Conservation (phyloP, 2,329 filamentous ascomycete genomes). For the Verticillium isaacii region DNA sequence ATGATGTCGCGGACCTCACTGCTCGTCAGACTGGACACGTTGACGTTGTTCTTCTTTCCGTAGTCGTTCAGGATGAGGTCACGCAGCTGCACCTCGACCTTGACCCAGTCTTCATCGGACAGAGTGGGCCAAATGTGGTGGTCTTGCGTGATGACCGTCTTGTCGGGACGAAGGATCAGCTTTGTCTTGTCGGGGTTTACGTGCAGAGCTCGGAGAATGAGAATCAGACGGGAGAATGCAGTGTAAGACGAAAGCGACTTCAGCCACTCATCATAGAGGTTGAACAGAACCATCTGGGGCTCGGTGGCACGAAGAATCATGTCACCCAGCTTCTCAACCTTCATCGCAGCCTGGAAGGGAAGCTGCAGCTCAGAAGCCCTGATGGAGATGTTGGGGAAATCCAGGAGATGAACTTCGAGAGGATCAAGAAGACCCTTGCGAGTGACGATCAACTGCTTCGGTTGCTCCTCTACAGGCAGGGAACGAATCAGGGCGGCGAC, state of each 20-base stretch:
- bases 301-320: constrained; percentile 98
- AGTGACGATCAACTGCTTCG: constrained; percentile 97
- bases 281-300: constrained; percentile 99
- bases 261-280: constrained; percentile 97
- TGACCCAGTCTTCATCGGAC: constrained; percentile 96
- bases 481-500: constrained; percentile 95
- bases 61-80: constrained; percentile 98
- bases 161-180: constrained; percentile 88
- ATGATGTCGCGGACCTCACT: constrained; percentile 98
- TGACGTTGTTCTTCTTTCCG: constrained; percentile 99
- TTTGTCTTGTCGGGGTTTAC: constrained; percentile 99
- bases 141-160: constrained; percentile 96
- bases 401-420: constrained; percentile 91
- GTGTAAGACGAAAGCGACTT: constrained; percentile 99
- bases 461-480: constrained; percentile 93
- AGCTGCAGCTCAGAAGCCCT: constrained; percentile 94
- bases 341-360: constrained; percentile 99
- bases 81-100: constrained; percentile 94
- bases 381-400: constrained; percentile 99
- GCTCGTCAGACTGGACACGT: constrained; percentile 91
- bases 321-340: constrained; percentile 97
- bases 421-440: constrained; percentile 96
- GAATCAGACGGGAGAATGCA: constrained; percentile 88
- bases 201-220: constrained; percentile 91
- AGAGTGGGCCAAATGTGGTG: constrained; percentile 98